Evolutionary conservation across 2,329 filamentous ascomycete genomes (phyloP).

Genomic region (Stemphylium lycopersici): DNA sequence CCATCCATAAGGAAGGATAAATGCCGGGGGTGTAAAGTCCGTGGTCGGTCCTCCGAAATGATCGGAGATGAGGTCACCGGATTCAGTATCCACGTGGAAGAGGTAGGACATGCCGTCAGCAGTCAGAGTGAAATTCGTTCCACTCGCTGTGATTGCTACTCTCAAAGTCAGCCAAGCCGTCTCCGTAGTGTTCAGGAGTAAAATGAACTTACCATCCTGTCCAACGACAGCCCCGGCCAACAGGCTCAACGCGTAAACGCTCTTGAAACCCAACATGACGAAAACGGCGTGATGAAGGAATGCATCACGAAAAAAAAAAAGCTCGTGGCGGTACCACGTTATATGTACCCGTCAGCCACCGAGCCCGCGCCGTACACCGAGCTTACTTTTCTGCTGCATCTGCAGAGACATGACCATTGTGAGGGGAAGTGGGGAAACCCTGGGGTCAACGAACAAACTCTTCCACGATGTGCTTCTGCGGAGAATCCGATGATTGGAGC

Average conservation of each 20-base stretch:
- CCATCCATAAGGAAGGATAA: conserved; percentile 59
- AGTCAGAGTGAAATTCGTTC: conserved; percentile 63
- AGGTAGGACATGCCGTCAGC: conserved; percentile 65
- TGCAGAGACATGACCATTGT: conserved; percentile 6
- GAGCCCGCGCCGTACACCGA: conserved; percentile 3
- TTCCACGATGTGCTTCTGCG: conserved; percentile 6
- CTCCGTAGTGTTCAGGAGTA: not conserved
- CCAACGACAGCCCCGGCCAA: conserved; percentile 19
- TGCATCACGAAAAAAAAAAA: not conserved
- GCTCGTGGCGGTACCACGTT: conserved; percentile 5
- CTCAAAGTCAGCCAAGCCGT: conserved; percentile 4
- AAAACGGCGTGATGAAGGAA: not conserved
- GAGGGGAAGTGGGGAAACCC: conserved; percentile 27
- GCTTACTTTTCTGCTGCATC: not conserved
- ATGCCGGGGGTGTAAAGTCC: conserved; percentile 57
- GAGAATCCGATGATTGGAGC: conserved; percentile 17
- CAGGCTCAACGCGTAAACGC: conserved; percentile 17
- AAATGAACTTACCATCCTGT: conserved; percentile 22
- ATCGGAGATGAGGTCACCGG: conserved; percentile 64
- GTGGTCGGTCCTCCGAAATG: conserved; percentile 65
- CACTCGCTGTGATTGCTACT: conserved; percentile 60
- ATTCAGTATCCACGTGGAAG: conserved; percentile 65
- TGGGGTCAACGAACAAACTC: conserved; percentile 14
- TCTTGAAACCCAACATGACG: conserved; percentile 12
- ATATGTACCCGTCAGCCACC: conserved; percentile 15